Evolutionary conservation across 116 monocot genomes (phyloP), one percentile per base, ranked within the genome.

Genomic region (Thalassia testudinum): DNA sequence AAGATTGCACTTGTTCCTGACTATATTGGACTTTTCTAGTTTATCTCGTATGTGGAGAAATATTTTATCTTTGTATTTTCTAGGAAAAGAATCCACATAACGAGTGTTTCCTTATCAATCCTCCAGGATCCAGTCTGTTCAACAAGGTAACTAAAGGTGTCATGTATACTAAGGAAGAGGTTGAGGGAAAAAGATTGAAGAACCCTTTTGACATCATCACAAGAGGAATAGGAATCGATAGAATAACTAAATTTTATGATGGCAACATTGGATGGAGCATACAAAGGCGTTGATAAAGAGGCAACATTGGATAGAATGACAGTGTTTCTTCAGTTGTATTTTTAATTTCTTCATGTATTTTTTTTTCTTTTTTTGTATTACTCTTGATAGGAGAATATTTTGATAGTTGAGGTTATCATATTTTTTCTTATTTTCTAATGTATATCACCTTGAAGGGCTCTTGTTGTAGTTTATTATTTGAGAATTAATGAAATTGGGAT

Each of bases 131-230:
- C 43, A 88, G 95, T 49, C 64, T 95, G 50, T 95, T 78, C 77
- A 95, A 95, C 67, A 95, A 85, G 54, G 88, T 95, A n/a, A 88
- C 71, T 21, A 72, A 88, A 68, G 95, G 95, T 34, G 95, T 95
- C 18, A 81, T 95, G 95, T 95, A 95, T 62, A 79, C 95, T n/a
- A 87, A 67, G 58, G 85, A 95, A 61, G 95, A 95, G 68, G 95
- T 88, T 6, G 95, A 95, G 56, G 95, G 95, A 3, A 66, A 66
- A n/a, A 75, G 95, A 58, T 67, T 95, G 54, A 95, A 95, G 65
- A 84, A 95, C 53, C 95, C 95, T 53, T 95, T 95, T 62, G 88
- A 95, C 49, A 88, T 88, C 20, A 69, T 95, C 26, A 95, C 88
- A 0, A 88, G 88, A 85, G 95, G 95, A 29, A 88, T 95, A 47